Base-by-base conservation (phyloP, 2,329 filamentous ascomycete species). In the Ascosphaera aggregata region DNA sequence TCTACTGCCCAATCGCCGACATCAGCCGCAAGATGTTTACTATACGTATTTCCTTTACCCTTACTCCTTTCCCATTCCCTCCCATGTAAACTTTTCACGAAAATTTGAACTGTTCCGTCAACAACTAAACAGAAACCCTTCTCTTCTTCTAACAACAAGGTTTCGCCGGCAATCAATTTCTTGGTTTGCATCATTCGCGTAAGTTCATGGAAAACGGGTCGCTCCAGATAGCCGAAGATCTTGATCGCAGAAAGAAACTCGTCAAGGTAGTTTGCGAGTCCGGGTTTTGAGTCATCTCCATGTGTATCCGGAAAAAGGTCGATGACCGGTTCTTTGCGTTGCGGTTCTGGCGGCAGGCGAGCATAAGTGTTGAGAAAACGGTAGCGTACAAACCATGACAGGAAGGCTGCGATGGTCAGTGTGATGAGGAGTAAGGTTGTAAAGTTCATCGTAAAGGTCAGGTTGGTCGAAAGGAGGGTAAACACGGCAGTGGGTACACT, bases 231-330 rank as follows among this genome's bases (percentile, higher is more conserved):
- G 7, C 89, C 89, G 59, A 98, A 98, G 42, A 98, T 89, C 58
- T 95, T 98, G 62, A 98, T 98, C 20, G 91, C 89, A 53, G 85
- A 95, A 17, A 98, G 64, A 49, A 98, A 98, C 55, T 98, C 91
- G 57, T 98, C 89, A 18, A 98, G 66, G 49, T 98, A 98, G 54
- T 85, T 98, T n/a, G 82, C 75, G 35, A 98, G 64, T 0, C 86
- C 89, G 1, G 84, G 76, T 56, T 98, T 98, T 20, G 74, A 75
- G 44, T 85, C 84, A 38, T 79, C 79, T 47, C 93, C 86, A 50
- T 92, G 81, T 2, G 79, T 76, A 50, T 95, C 86, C 3, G 89
- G 85, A 52, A 95, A 95, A 9, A 98, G 66, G 50, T 95, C 91
- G 53, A 98, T 72, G 48, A 93, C 80, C 0, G 89, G 84, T 58